Evolutionary conservation across 2,329 filamentous ascomycete species (phyloP).

Genomic region (Epichloe gansuensis): DNA sequence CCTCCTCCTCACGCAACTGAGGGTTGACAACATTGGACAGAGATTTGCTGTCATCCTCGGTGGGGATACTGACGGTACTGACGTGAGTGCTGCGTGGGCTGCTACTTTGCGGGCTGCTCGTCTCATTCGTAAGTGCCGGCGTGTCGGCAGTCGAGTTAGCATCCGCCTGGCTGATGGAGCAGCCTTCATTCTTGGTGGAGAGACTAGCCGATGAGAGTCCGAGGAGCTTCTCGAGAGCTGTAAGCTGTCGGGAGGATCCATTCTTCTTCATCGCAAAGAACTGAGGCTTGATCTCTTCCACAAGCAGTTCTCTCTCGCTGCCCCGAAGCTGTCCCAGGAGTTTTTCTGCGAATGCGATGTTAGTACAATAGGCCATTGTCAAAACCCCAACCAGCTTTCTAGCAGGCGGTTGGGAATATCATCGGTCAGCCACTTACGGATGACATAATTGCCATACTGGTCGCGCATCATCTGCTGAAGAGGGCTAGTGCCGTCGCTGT

Average conservation of each 20-base stretch:
- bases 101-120: conserved; percentile 57
- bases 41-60: conserved; percentile 18
- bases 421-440: conserved; percentile 52
- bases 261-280: conserved; percentile 51
- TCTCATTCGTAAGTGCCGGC: conserved; percentile 54
- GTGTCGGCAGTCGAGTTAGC: conserved; percentile 46
- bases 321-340: conserved; percentile 54
- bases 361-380: conserved; percentile 12
- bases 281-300: conserved; percentile 51
- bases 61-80: conserved; percentile 35
- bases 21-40: conserved; percentile 8
- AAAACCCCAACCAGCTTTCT: no score
- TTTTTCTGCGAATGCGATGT: conserved; percentile 50
- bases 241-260: conserved; percentile 49
- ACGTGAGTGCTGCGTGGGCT: conserved; percentile 51
- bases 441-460: conserved; percentile 89
- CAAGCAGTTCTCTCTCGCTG: conserved; percentile 44
- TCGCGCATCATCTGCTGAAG: conserved; percentile 74
- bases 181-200: conserved; percentile 15
- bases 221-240: conserved; percentile 23
- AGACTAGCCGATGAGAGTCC: conserved; percentile 14
- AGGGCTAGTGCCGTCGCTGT: conserved; percentile 55
- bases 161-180: conserved; percentile 31
- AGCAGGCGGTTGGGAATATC: no score
- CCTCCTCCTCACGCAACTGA: conserved; percentile 20